Base-by-base conservation (phyloP, 768 basidiomycete genomes). In the Postia placenta region DNA sequence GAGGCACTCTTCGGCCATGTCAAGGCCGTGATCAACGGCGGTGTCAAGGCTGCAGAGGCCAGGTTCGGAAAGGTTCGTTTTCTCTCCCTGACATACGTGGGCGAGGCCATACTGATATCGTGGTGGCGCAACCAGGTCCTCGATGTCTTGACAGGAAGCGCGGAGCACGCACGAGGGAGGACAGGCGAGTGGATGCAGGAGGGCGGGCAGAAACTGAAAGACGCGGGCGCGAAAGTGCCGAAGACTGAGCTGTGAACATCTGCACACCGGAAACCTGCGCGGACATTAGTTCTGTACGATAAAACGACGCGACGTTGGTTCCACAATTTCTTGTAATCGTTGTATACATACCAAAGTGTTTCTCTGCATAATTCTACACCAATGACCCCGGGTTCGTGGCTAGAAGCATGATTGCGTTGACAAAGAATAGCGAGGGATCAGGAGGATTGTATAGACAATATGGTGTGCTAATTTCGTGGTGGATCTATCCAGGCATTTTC, bases 1-100 rank as follows among this genome's bases (percentile, higher is more conserved):
- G 80, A 87, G 49, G 69, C 66, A 4, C 55, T 87, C 11, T 77
- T 85, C 58, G 65, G 67, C 24, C 77, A 72, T 53, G 76, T 96
- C 58, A 74, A 75, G 51, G 83, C 87, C 6, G 70, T 84, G 27
- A 69, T 94, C 39, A 74, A 81, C 48, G 73, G 70, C 17, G 80
- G 85, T 33, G 79, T 89, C 22, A 80, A 81, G 53, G 80, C 77
- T 33, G 85, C 82, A 2, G 91, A 94, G 65, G 89, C 89, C 46
- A 84, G 81, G 58, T 65, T 94, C n/a, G 66, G 67, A 44, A 65
- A 67, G 40, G 65, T 80, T 17, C 63, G 54, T 65, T 73, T 25
- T 42, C 38, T 39, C 38, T 39, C 7, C 19, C 19, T 39, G 11
- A 15, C 20, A n/a, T 40, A 14, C 4, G 4, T 19, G 41, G 48